Evolutionary conservation across 257 asterid genomes (phyloP).

Genomic region (Galeopsis tetrahit): DNA sequence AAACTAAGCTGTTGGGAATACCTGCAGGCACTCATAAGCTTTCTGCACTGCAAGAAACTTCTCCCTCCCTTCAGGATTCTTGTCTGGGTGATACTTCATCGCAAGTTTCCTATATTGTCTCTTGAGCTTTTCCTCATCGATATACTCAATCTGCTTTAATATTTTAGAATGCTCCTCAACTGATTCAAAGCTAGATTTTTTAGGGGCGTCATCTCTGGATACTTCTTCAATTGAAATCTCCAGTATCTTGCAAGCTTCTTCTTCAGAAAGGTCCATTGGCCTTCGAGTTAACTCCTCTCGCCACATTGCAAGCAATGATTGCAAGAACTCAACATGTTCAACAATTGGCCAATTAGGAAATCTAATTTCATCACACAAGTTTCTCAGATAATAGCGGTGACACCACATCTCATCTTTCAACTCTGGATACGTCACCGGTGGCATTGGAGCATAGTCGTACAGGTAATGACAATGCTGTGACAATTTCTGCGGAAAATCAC

Average conservation of each 20-base stretch:
- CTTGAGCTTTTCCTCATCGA: slow-evolving; percentile 98
- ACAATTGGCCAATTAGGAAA: slow-evolving; percentile 99
- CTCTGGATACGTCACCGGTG: slow-evolving; percentile 97
- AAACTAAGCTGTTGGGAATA: slow-evolving; percentile 38
- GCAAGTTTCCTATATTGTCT: slow-evolving; percentile 97
- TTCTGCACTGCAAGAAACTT: slow-evolving; percentile 96
- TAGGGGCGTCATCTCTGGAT: slow-evolving; percentile 81
- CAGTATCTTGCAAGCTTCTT: slow-evolving; percentile 92
- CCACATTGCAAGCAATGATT: slow-evolving; percentile 97
- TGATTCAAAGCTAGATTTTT: slow-evolving; percentile 43
- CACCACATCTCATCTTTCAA: slow-evolving; percentile 99
- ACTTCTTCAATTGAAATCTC: slow-evolving; percentile 95
- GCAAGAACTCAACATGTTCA: slow-evolving; percentile 98
- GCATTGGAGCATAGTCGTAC: slow-evolving; percentile 99
- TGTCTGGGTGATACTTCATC: slow-evolving; percentile 97
- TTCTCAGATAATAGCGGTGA: slow-evolving; percentile 93
- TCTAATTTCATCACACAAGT: slow-evolving; percentile 94
- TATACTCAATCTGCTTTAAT: slow-evolving; percentile 83
- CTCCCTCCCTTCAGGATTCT: slow-evolving; percentile 98
- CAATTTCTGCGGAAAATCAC: slow-evolving; percentile 93
- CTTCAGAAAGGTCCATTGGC: slow-evolving; percentile 99
- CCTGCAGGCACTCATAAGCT: slow-evolving; percentile 99
- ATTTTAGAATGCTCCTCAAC: slow-evolving; percentile 60
- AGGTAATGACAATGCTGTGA: slow-evolving; percentile 94
- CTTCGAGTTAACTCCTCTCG: slow-evolving; percentile 96